Evolutionary conservation across 1,284 basidiomycete species (phyloP).

Genomic region (Cronartium quercuum): DNA sequence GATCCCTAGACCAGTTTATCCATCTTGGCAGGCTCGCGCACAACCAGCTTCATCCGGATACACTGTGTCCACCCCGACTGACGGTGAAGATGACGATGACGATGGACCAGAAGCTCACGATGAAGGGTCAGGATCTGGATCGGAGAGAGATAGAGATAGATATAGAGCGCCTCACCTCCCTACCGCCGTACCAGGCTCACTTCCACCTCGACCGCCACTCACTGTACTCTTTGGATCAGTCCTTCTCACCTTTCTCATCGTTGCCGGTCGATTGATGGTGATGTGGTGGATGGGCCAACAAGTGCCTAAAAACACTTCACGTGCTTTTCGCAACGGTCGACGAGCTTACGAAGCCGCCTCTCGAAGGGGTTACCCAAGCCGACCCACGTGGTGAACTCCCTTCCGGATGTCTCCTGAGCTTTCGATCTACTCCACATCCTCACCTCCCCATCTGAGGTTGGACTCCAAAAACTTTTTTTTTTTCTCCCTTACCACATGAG

Average conservation of each 20-base stretch:
- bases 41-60: conserved; percentile 1
- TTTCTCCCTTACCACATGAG: no score
- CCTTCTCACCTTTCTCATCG: conserved; percentile 22
- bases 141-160: background rate
- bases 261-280: conserved; percentile 18
- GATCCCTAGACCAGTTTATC: background rate
- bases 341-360: conserved; percentile 10
- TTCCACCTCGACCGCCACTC: conserved; percentile 14
- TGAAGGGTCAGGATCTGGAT: background rate
- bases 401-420: no score
- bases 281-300: conserved; percentile 38
- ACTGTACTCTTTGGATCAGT: conserved; percentile 8
- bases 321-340: conserved; percentile 15
- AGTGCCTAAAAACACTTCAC: conserved; percentile 8
- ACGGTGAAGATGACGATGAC: background rate
- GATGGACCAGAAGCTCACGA: background rate
- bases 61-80: background rate
- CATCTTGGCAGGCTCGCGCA: background rate
- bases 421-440: no score
- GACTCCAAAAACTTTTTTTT: no score
- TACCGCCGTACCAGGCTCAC: background rate
- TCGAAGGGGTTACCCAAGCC: background rate
- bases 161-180: background rate
- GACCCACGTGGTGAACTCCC: background rate
- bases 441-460: no score